Evolutionary conservation across 1,284 basidiomycete genomes (phyloP), one percentile per base, ranked within the genome.

Genomic region (Tylopilus orsonianus): DNA sequence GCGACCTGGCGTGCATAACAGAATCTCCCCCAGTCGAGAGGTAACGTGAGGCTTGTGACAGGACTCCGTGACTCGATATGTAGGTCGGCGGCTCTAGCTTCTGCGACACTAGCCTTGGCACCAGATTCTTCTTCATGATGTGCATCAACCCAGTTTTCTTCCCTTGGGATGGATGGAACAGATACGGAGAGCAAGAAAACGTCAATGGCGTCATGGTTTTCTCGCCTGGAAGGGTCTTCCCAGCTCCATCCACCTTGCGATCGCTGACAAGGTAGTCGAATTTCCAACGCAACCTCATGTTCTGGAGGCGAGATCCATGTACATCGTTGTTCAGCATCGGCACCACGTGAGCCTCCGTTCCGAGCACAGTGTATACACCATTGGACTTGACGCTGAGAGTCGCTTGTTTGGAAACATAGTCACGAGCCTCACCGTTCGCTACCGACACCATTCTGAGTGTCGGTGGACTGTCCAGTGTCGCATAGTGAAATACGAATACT

Each of bases 211-310:
- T 85, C 46, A 90, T 60, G 2, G 71, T 73, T 69, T 85, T 87
- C 69, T 90, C 87, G 8, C 85, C 85, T 13, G 74, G 70, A 14
- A 81, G 63, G 16, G 68, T 57, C 53, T 71, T 75, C 22, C 78
- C 77, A 4, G 72, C 71, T 8, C 63, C 60, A 19, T 78, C 73
- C 19, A 70, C 66, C 34, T 71, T 67, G 18, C 79, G 75, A 55
- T 85, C 79, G 35, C 79, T 77, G 9, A 92, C 84, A 23, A 82
- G 60, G 61, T 93, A 93, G 50, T 88, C 85, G 56, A 92, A 85
- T 50, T 79, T 79, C 90, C 90, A 91, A 19, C 71, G 69, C 12
- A 87, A 67, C 48, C 75, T 78, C 35, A 68, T 60, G 16, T 67
- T 52, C 29, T 60, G 53, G 47, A 49, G 33, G 50, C 52, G 47